Evolutionary conservation across 2,329 filamentous ascomycete species (phyloP), one percentile per base, ranked within the genome.

Genomic region (Stemphylium beticola): DNA sequence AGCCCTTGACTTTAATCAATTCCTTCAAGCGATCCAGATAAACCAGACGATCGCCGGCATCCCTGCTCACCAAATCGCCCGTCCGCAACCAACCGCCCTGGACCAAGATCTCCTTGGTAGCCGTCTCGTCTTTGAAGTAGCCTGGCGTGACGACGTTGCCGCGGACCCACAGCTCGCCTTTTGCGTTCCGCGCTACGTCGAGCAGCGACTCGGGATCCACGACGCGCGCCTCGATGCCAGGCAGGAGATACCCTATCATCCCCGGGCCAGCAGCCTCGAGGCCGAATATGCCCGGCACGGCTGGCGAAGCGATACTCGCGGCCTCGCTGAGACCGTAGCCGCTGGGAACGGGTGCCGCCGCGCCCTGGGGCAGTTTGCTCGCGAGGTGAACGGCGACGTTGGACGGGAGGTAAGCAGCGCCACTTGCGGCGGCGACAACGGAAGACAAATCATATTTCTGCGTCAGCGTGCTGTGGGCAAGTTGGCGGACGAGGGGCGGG

Each of bases 1-100:
- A 71, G 3, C 80, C 80, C 61, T 81, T 80, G 11, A 80, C 78
- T 53, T 80, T 81, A 58, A 81, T 81, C 43, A 81, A 72, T 54
- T 81, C 75, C 63, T 79, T 73, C 9, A 69, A 42, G 7, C 75
- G 68, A 57, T 79, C 77, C 2, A 78, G 56, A 36, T 69, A 71
- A 32, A 62, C 58, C 4, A 71, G 60, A 1, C 64, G 43, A 50
- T 72, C 68, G 1, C 52, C 24, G 43, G 66, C 58, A 49, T 73
- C 69, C 4, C 68, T 57, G 55, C 62, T 51, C 2, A 72, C 64
- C 11, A 71, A 41, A 53, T 73, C 69, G 0, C 68, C 69, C 1
- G 69, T 70, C 4, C 67, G 54, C 12, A 72, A 24, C 67, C 69
- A 72, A 1, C 62, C 68, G 1, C 60, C 54, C 47, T 71, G 65